A percentile compares a stretch with the other conserved stretches of the same genome.
phyloP scores from a whole-genome alignment of 106 monocot species.

The Gastrodia elata region DNA sequence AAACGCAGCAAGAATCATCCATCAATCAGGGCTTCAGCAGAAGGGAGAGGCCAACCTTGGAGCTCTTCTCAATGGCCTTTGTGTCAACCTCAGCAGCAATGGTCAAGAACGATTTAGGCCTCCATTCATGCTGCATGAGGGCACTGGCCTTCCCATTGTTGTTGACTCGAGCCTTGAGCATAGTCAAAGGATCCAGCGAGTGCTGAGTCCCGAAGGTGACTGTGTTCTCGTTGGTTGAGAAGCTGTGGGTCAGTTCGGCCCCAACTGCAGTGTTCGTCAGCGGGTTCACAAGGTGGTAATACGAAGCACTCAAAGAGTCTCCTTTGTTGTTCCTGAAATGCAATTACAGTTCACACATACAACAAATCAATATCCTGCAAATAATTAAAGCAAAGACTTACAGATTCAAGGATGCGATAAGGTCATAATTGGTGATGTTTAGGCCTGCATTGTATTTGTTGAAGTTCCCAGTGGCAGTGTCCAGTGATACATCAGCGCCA shows the following conservation, averaged over 20 bases:
- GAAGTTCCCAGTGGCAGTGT: constrained; percentile 71
- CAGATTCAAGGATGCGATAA: constrained; percentile 53
- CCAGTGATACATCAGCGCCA: constrained; percentile 69
- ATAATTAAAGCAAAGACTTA: constrained; percentile 14
- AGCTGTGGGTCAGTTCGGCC: constrained; percentile 62
- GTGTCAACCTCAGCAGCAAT: constrained; percentile 76
- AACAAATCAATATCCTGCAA: neutral
- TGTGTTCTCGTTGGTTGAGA: constrained; percentile 68
- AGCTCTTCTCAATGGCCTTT: constrained; percentile 77
- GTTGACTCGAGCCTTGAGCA: constrained; percentile 66
- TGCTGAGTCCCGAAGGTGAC: constrained; percentile 77
- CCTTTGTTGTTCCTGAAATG: constrained; percentile 67
- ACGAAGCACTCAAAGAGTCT: constrained; percentile 52
- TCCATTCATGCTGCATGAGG: constrained; percentile 74
- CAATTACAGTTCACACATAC: neutral
- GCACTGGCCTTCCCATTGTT: constrained; percentile 64
- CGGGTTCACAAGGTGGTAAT: constrained; percentile 65
- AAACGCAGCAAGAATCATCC: too few species aligned
- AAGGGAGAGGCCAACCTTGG: constrained; percentile 68
- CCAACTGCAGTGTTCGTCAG: constrained; percentile 56
- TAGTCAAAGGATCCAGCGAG: constrained; percentile 56
- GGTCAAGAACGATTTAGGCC: constrained; percentile 59
- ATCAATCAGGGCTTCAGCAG: constrained; percentile 71
- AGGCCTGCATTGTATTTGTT: constrained; percentile 70
- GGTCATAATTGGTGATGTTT: constrained; percentile 48